phyloP scores from a whole-genome alignment of 2,329 filamentous ascomycete species.

The Lachnellula hyalina region DNA sequence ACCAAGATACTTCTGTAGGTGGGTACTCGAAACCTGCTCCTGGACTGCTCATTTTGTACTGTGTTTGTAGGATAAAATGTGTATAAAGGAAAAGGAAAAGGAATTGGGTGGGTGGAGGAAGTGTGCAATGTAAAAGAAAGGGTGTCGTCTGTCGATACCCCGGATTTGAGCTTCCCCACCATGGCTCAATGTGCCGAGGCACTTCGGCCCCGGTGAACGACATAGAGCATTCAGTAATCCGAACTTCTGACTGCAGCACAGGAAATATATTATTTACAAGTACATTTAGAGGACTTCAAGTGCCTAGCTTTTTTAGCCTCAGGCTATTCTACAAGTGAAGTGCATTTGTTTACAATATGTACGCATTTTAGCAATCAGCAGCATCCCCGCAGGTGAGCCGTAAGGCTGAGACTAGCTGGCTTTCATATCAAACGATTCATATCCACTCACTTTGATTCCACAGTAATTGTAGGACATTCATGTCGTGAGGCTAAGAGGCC shows the following conservation, averaged over 20 bases:
- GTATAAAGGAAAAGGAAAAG: neutral
- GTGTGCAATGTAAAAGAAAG: neutral
- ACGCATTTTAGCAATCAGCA: too few relatives aligned
- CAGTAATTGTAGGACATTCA: too few relatives aligned
- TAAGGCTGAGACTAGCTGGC: too few relatives aligned
- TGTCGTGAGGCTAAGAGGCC: constrained; percentile 16
- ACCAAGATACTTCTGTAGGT: constrained; percentile 69
- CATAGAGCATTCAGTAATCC: neutral
- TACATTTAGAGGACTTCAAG: too few relatives aligned
- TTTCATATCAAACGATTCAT: too few relatives aligned
- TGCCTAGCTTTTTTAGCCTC: too few relatives aligned
- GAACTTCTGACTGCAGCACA: neutral
- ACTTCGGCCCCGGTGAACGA: neutral
- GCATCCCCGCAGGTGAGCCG: too few relatives aligned
- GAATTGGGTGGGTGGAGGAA: neutral
- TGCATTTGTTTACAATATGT: too few relatives aligned
- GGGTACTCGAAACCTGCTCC: constrained; percentile 77
- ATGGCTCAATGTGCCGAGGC: neutral
- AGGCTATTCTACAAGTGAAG: too few relatives aligned
- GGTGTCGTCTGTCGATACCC: neutral
- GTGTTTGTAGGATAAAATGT: neutral
- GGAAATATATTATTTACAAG: neutral
- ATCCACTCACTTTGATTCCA: too few relatives aligned
- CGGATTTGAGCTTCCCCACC: neutral
- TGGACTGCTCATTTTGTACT: constrained; percentile 28